A percentile compares a stretch with the other conserved stretches of the same genome.
phyloP scores from a whole-genome alignment of 176 grass and related monocot species.

The Ananas comosus region DNA sequence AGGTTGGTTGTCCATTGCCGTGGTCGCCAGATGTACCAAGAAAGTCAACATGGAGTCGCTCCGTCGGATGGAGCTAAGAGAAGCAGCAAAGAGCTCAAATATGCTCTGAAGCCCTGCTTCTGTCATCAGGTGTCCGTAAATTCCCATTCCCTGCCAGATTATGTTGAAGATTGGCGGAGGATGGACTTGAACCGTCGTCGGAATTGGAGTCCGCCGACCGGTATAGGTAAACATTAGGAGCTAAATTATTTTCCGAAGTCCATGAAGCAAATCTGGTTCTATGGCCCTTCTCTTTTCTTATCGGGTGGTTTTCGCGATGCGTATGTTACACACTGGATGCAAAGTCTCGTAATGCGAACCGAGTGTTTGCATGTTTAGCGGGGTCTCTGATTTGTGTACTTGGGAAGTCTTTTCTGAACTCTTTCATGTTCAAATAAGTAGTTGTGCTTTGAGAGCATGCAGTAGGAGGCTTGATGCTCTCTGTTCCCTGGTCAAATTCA shows the following conservation, averaged over 20 bases:
- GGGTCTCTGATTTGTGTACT: no score
- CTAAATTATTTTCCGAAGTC: not conserved
- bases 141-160: slow-evolving; percentile 38
- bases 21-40: slow-evolving; percentile 35
- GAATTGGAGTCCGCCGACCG: slow-evolving; percentile 49
- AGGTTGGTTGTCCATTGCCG: slow-evolving; percentile 20
- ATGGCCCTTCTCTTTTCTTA: no score
- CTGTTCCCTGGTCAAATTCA: no score
- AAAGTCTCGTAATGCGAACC: no score
- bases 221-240: slow-evolving; percentile 22
- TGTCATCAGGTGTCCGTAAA: slow-evolving; percentile 51
- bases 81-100: slow-evolving; percentile 19
- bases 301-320: no score
- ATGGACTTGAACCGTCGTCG: slow-evolving; percentile 34
- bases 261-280: not conserved
- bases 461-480: no score
- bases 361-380: no score
- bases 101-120: slow-evolving; percentile 16
- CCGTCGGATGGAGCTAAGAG: slow-evolving; percentile 20
- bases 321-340: no score
- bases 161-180: slow-evolving; percentile 48
- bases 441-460: no score
- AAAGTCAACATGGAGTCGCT: slow-evolving; percentile 34
- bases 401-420: no score
- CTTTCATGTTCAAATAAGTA: no score